Base-by-base conservation (phyloP, 345 rosid species). In the Hibiscus syriacus region DNA sequence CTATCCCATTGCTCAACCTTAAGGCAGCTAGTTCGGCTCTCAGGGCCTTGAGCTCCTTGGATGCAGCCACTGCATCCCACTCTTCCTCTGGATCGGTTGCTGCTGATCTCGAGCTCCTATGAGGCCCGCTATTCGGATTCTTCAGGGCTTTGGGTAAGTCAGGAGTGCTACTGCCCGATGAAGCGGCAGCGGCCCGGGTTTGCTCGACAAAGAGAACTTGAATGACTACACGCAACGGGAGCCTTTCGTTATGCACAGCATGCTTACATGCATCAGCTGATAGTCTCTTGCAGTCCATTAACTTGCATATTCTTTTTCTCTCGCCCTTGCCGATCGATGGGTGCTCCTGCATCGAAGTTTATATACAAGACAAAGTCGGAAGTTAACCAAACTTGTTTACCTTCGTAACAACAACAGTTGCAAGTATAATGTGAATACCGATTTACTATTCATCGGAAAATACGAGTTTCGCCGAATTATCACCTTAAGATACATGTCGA, bases 231-330 rank as follows among this genome's bases (percentile, higher is more conserved):
- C 97, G 89, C 55, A 88, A 49, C 0, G 95, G 97, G 8, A 91
- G 92, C 70, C 92, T 71, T 71, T 88, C 95, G 7, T 91, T 91
- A 67, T 91, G 97, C 74, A 91, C 92, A 0, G 89, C 97, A 26
- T 87, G 97, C 88, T 83, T 76, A 73, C 93, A 85, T 7, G 97
- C 93, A 48, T 91, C 96, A 7, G 76, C 90, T 0, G 97, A 88
- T 27, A 91, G 86, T 72, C 89, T 91, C 79, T 87, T 74, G 79
- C 97, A 91, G 76, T 91, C 96, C 96, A 91, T 89, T 67, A 91
- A 66, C 66, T 82, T 85, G 83, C 97, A 91, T 75, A 91, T 83
- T 70, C 76, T 83, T 83, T 87, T 89, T 78, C 90, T 87, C 59
- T 91, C 97, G 20, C 84, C 72, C 81, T 91, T 91, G 80, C 83